Base-by-base conservation (phyloP, 1,284 basidiomycete genomes). In the Ustilago shanxiensis region DNA sequence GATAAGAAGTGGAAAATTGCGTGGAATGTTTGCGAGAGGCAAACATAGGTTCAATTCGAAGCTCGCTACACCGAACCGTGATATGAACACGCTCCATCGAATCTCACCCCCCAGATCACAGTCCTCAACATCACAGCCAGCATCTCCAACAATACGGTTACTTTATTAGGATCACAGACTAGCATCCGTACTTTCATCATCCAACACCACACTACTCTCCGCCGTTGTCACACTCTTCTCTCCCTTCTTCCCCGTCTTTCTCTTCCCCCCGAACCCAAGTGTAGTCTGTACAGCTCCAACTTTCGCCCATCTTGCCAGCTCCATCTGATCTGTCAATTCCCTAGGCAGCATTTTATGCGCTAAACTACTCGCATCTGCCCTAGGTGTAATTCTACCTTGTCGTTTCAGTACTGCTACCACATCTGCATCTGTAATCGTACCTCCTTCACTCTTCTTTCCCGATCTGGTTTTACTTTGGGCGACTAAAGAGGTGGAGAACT, bases 291-390 rank as follows among this genome's bases (percentile, higher is more conserved):
- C 69, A 1, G 65, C 63, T 0, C 73, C 73, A 14, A 29, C 29
- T 35, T 69, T 77, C 1, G 74, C 69, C 69, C 69, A 77, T 39
- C 63, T 60, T 18, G 52, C 33, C 26, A 77, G 37, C 57, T 77
- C 66, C 75, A 77, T 77, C 62, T 70, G 66, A 58, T 77, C 75
- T n/a, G 65, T 68, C 62, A 73, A 9, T 20, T 77, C 75, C 3
- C 75, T 61, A 16, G 75, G 75, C 44, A 77, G 16, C 57, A 77
- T 28, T 18, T 39, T 56, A 47, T 77, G 70, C 16, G 70, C 75
- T 37, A 77, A 26, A 20, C 59, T 60, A 18, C 70, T 69, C 6
- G 66, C 60, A 50, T 77, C 70, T 22, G 63, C 51, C 16, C 70
- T 50, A 33, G 24, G 66, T 26, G 75, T 72, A 22, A 77, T 66